Evolutionary conservation across 2,329 filamentous ascomycete genomes (phyloP), one percentile per base, ranked within the genome.

Genomic region (Microascus cirrosus): DNA sequence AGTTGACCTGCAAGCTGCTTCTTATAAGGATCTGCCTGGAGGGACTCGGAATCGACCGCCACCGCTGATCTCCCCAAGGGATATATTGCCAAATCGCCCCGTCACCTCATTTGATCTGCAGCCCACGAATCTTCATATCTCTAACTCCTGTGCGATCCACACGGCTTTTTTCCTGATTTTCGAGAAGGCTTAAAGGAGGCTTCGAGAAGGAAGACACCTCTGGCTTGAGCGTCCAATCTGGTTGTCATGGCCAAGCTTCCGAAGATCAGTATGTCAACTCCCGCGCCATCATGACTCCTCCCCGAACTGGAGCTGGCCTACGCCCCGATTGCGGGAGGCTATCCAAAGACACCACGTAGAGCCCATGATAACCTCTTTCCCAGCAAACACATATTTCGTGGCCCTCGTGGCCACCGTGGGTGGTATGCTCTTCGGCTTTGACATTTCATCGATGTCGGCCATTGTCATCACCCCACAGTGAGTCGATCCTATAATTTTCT

Each of bases 261-360:
- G 13, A 58, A 58, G 48, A 53, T 36, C 32, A 53, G 34, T 53
- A 28, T 20, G 34, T 42, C 15, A 39, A 2, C 18, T 35, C 52
- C 28, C 32, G 36, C 56, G 36, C 32, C 32, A 20, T 45, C 3
- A 20, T 18, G 4, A 2, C 22, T 39, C 22, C n/a, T 28, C 39
- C 25, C 1, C 13, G 22, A 48, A n/a, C 35, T 42, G 48, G n/a
- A 50, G 18, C 20, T 18, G 34, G 24, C 15, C 2, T 24, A 15
- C 45, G 20, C 11, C 15, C 11, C n/a, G 15, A 74, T 83, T 61
- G 78, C 75, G 5, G n/a, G n/a, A n/a, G n/a, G n/a, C n/a, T n/a
- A n/a, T n/a, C n/a, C n/a, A n/a, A n/a, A n/a, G n/a, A n/a, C n/a
- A n/a, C n/a, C n/a, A n/a, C n/a, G n/a, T n/a, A n/a, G n/a, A n/a